Conservation (phyloP, 208 protist genomes). For the Herpetomonas muscarum region DNA sequence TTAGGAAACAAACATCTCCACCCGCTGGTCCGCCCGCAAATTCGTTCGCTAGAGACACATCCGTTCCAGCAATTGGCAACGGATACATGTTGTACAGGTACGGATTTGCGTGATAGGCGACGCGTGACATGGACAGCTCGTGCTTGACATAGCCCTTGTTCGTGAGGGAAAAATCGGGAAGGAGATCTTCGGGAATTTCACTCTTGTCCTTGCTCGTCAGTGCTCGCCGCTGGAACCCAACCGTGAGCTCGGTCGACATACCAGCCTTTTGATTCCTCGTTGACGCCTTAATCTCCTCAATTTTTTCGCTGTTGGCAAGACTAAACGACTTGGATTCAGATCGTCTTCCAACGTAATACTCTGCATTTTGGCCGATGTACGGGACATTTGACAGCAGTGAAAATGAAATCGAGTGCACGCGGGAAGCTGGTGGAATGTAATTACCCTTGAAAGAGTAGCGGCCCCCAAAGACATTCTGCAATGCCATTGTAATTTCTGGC, state of each 20-base stretch:
- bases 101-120: slow-evolving; percentile 66
- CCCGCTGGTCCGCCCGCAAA: slow-evolving; percentile 53
- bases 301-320: slow-evolving; percentile 49
- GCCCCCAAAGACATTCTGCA: slow-evolving; percentile 73
- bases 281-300: slow-evolving; percentile 68
- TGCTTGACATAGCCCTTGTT: slow-evolving; percentile 74
- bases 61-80: slow-evolving; percentile 62
- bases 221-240: slow-evolving; percentile 68
- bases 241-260: slow-evolving; percentile 47
- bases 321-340: slow-evolving; percentile 69
- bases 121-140: slow-evolving; percentile 38
- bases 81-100: slow-evolving; percentile 82
- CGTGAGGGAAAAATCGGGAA: slow-evolving; percentile 47
- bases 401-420: slow-evolving; percentile 64
- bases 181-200: slow-evolving; percentile 22
- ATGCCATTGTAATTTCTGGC: slow-evolving; percentile 63
- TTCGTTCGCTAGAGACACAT: slow-evolving; percentile 52
- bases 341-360: slow-evolving; percentile 67
- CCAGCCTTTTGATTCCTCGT: slow-evolving; percentile 47
- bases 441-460: slow-evolving; percentile 75
- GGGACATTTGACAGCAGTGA: slow-evolving; percentile 79
- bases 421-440: slow-evolving; percentile 76
- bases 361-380: slow-evolving; percentile 62
- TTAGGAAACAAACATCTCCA: slow-evolving; percentile 63
- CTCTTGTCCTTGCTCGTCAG: slow-evolving; percentile 47